phyloP scores from a whole-genome alignment of 176 grass and related monocot genomes.

The Elaeis guineensis region DNA sequence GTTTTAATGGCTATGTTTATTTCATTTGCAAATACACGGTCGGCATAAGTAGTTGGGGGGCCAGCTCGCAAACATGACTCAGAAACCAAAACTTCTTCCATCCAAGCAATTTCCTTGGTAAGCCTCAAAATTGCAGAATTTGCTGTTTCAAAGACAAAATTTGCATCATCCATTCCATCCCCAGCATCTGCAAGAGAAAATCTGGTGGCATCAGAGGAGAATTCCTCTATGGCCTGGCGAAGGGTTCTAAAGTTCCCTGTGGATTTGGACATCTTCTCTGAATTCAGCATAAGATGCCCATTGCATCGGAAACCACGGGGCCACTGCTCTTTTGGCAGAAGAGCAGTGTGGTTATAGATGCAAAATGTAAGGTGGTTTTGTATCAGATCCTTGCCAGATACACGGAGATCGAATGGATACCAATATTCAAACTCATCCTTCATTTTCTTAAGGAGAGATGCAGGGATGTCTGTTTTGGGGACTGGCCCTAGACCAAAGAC shows the following conservation, averaged over 20 bases:
- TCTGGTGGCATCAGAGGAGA: constrained; percentile 69
- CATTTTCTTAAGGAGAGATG: constrained; percentile 49
- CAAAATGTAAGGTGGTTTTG: constrained; percentile 80
- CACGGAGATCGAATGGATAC: constrained; percentile 76
- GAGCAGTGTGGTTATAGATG: constrained; percentile 71
- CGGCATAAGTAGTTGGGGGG: constrained; percentile 45
- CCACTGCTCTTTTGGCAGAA: constrained; percentile 61
- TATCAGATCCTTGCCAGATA: constrained; percentile 80
- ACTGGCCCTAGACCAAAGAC: constrained; percentile 45
- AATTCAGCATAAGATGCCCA: constrained; percentile 86
- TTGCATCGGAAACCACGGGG: constrained; percentile 74
- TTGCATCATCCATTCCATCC: constrained; percentile 85
- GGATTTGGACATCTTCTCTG: constrained; percentile 83
- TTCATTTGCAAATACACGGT: constrained; percentile 72
- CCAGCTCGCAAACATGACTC: constrained; percentile 46
- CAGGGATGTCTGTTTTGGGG: constrained; percentile 44
- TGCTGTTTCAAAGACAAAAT: constrained; percentile 79
- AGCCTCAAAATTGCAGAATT: constrained; percentile 74
- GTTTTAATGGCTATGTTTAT: constrained; percentile 55
- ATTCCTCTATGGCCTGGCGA: constrained; percentile 46
- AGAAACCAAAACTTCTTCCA: constrained; percentile 61
- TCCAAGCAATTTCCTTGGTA: constrained; percentile 79
- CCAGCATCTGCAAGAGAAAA: constrained; percentile 86
- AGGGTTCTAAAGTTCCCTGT: constrained; percentile 81
- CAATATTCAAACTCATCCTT: constrained; percentile 78